phyloP scores from a whole-genome alignment of 345 rosid species.

The Eucalyptus erythrocorys region DNA sequence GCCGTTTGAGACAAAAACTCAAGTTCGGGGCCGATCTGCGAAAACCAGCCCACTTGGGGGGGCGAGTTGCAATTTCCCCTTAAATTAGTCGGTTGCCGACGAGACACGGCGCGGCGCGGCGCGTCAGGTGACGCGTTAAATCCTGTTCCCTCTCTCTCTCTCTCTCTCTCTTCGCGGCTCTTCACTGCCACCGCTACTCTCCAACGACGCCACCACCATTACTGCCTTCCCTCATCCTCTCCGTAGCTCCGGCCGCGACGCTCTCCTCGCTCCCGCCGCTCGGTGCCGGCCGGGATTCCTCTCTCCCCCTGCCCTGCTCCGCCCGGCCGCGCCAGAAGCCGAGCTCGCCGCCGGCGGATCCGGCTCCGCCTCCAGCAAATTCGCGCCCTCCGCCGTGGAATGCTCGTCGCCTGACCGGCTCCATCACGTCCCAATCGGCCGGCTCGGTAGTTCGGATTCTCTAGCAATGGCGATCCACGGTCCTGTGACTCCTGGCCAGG shows the following conservation, averaged over 20 bases:
- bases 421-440: background rate
- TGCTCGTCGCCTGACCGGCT: background rate
- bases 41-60: background rate
- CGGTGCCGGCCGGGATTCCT: background rate
- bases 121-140: background rate
- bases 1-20: background rate
- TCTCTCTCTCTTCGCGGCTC: background rate
- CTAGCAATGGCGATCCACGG: slow-evolving; percentile 26
- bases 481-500: slow-evolving; percentile 75
- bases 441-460: background rate
- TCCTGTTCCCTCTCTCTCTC: background rate
- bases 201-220: background rate
- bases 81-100: background rate
- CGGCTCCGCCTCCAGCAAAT: background rate
- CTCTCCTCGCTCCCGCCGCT: background rate
- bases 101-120: background rate
- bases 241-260: background rate
- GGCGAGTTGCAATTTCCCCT: background rate
- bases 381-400: background rate
- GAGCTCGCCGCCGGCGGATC: background rate
- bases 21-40: background rate
- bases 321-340: background rate
- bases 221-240: background rate
- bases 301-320: background rate
- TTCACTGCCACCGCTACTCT: background rate